These are phyloP conservation scores for Candida dubliniensis DNA, from an alignment of 1,139 yeast species.

Conservation along the genomic window DNA sequence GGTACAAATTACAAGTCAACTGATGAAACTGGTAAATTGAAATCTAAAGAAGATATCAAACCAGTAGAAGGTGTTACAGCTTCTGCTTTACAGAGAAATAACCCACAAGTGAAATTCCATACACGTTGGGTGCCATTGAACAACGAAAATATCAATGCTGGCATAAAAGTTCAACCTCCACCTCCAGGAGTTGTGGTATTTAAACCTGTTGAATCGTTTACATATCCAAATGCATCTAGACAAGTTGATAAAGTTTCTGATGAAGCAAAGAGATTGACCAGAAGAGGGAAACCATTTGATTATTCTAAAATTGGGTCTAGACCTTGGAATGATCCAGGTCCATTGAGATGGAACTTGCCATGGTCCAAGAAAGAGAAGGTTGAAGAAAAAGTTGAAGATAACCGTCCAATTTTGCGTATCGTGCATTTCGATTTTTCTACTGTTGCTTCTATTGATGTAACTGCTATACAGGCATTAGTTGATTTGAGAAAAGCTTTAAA, in stretches of 20 bases:
- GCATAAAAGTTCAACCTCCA: conserved; percentile 64
- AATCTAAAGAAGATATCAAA: conserved; percentile 14
- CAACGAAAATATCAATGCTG: conserved; percentile 56
- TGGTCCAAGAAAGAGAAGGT: conserved; percentile 22
- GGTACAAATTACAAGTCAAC: conserved; percentile 23
- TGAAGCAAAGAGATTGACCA: conserved; percentile 61
- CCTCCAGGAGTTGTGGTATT: conserved; percentile 91
- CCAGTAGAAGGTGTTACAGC: conserved; percentile 21
- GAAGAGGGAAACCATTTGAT: conserved; percentile 54
- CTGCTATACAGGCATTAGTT: conserved; percentile 75
- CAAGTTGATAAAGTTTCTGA: conserved; percentile 73
- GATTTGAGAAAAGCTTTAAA: conserved; percentile 75
- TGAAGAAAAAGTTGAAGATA: conserved; percentile 32
- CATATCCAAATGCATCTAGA: conserved; percentile 76
- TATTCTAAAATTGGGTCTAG: conserved; percentile 60
- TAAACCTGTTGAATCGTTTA: conserved; percentile 77
- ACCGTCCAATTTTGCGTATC: conserved; percentile 66
- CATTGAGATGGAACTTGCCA: conserved; percentile 44
- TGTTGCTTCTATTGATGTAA: conserved; percentile 73
- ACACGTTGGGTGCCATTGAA: conserved; percentile 81
- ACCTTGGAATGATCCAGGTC: conserved; percentile 93
- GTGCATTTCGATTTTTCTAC: conserved; percentile 80
- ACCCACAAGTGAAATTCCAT: conserved; percentile 48
- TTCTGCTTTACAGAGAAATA: conserved; percentile 13
- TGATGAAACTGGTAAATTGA: conserved; percentile 21